phyloP scores from a whole-genome alignment of 257 asterid species.

The Osmanthus fragrans region DNA sequence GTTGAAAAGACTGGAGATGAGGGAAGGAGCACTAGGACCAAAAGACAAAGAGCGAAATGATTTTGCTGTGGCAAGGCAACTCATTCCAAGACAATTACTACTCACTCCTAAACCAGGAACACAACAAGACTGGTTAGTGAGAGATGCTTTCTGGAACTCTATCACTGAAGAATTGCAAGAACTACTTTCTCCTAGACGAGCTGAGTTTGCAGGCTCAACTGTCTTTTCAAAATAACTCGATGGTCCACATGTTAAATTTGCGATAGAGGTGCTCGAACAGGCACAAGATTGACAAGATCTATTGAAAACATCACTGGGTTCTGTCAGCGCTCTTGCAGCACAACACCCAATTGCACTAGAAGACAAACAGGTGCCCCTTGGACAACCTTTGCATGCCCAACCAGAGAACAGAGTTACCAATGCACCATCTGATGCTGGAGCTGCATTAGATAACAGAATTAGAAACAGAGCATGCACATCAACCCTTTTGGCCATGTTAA shows the following conservation, averaged over 20 bases:
- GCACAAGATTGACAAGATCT: constrained; percentile 54
- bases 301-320: constrained; percentile 32
- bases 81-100: constrained; percentile 60
- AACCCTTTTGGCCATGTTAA: constrained; percentile 11
- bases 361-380: constrained; percentile 65
- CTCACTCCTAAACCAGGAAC: constrained; percentile 94
- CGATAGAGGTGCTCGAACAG: constrained; percentile 40
- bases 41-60: constrained; percentile 79
- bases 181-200: constrained; percentile 38
- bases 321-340: constrained; percentile 48
- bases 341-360: constrained; percentile 62
- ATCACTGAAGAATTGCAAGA: constrained; percentile 32
- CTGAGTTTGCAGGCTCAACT: constrained; percentile 39
- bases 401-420: constrained; percentile 91
- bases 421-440: constrained; percentile 88
- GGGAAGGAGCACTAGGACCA: constrained; percentile 83
- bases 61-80: constrained; percentile 68
- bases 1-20: constrained; percentile 85
- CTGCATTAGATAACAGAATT: constrained; percentile 48
- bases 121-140: constrained; percentile 71
- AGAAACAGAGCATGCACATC: constrained; percentile 25
- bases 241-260: constrained; percentile 29
- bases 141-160: constrained; percentile 47
- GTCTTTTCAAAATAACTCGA: constrained; percentile 36
- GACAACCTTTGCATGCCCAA: constrained; percentile 96